Conservation (phyloP, 106 monocot species). For the Gastrodia elata region DNA sequence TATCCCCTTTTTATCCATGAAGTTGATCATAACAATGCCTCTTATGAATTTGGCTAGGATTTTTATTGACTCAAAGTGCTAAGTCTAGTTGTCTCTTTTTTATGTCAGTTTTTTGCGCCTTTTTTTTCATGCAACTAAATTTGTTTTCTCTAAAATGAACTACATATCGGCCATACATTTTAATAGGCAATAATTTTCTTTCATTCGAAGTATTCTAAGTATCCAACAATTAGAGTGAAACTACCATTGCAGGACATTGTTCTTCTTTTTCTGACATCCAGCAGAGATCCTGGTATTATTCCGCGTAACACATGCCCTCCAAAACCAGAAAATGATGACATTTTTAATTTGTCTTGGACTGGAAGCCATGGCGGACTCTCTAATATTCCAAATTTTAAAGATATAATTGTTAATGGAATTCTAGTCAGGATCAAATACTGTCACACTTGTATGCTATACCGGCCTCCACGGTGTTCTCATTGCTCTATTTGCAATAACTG, state of each 20-base stretch:
- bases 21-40: not conserved
- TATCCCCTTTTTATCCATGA: not conserved
- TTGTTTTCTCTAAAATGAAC: not conserved
- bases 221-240: not conserved
- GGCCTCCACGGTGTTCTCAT: constrained; percentile 14
- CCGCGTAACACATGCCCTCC: constrained; percentile 30
- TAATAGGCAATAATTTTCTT: not conserved
- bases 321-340: constrained; percentile 13
- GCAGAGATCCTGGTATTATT: constrained; percentile 37
- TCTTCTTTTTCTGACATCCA: constrained; percentile 31
- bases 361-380: constrained; percentile 1
- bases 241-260: constrained; percentile 19
- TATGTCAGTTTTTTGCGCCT: not conserved
- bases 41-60: not conserved
- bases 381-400: constrained; percentile 8
- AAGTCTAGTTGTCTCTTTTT: not conserved
- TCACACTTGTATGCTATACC: constrained; percentile 12
- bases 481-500: constrained; percentile 16
- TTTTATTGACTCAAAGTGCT: not conserved
- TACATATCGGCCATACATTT: not conserved
- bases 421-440: constrained; percentile 11
- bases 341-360: constrained; percentile 4
- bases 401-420: constrained; percentile 4
- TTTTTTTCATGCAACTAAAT: not conserved
- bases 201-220: not conserved